These are phyloP conservation scores for Sextonia rubra DNA, from an alignment of 164 flowering plant genomes.

Conservation along the genomic window DNA sequence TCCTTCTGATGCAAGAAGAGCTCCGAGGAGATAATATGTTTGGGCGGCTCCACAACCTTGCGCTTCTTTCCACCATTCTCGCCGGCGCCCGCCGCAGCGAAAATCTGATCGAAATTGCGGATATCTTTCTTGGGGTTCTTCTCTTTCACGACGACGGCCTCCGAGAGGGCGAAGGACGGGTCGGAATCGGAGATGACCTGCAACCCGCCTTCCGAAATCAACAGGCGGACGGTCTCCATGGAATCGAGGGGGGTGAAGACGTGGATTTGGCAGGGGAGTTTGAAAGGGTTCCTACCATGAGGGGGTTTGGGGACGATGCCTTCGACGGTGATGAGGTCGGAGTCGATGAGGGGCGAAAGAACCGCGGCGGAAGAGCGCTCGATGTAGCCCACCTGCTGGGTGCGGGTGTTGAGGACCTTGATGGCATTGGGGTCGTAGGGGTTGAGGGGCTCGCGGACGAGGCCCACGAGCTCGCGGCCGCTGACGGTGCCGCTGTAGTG, in stretches of 20 bases:
- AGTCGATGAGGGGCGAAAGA: conserved; percentile 61
- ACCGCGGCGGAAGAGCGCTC: conserved; percentile 55
- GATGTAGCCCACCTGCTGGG: conserved; percentile 67
- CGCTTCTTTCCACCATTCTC: conserved; percentile 26
- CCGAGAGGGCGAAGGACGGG: conserved; percentile 49
- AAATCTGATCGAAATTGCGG: conserved; percentile 60
- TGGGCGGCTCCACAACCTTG: conserved; percentile 56
- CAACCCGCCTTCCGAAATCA: conserved; percentile 40
- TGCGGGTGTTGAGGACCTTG: conserved; percentile 56
- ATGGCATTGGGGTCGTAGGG: conserved; percentile 68
- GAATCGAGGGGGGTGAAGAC: conserved; percentile 46
- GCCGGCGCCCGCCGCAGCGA: conserved; percentile 48
- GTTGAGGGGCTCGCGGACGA: conserved; percentile 74
- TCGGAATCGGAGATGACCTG: conserved; percentile 31
- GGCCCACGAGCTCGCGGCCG: conserved; percentile 78
- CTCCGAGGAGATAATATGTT: conserved; percentile 47
- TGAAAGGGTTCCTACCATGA: conserved; percentile 20
- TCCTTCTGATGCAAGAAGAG: conserved; percentile 77
- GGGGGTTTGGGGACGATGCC: conserved; percentile 64
- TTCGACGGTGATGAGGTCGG: conserved; percentile 27
- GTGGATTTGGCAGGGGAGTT: conserved; percentile 66
- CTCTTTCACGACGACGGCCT: conserved; percentile 53
- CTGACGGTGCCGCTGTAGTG: conserved; percentile 55
- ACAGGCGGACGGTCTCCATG: conserved; percentile 26
- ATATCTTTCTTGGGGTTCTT: conserved; percentile 18